Base-by-base conservation (phyloP, 2,329 filamentous ascomycete genomes). In the Elsinoe ampelina region DNA sequence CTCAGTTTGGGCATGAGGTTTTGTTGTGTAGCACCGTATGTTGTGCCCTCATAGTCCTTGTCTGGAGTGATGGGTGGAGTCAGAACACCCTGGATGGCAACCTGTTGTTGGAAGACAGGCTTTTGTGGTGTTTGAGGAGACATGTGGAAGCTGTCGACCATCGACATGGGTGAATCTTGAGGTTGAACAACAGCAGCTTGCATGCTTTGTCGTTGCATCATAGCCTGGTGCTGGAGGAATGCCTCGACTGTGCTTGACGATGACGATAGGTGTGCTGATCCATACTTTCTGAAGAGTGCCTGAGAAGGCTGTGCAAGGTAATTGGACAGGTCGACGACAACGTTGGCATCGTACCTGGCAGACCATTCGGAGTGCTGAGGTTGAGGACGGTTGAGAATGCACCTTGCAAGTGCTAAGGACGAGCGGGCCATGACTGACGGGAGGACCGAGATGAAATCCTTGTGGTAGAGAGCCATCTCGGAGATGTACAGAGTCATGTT, bases 381-480 rank as follows among this genome's bases (percentile, higher is more conserved):
- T 70, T 95, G 89, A 39, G 85, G 81, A 58, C 89, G 85, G 66
- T 84, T 84, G 10, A 97, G 80, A 61, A 98, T 89, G 68, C 88
- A 92, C 61, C 91, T 81, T 38, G 92, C 85, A 39, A 98, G 80
- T 55, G 89, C 89, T 57, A 97, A 78, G 10, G 91, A 89, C 42
- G 90, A 86, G 63, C 89, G 82, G 43, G 93, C 91, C 79, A 98
- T 89, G 62, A 91, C 85, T 0, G 92, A 95, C 17, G 93, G 90
- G 67, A 86, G 86, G 57, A 87, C 90, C 13, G 91, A 93, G 61
- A 98, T 91, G 66, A 98, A 98, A 63, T 97, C 93, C 67, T 92
- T 87, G 76, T 97, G 89, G 74, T 96, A 98, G 41, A 97, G 78
- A 45, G 91, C 89, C 66, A 97, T 92, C 75, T 98, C 93, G 68